Base-by-base conservation (phyloP, 495 filamentous ascomycete genomes). In the Jackrogersella minutella region DNA sequence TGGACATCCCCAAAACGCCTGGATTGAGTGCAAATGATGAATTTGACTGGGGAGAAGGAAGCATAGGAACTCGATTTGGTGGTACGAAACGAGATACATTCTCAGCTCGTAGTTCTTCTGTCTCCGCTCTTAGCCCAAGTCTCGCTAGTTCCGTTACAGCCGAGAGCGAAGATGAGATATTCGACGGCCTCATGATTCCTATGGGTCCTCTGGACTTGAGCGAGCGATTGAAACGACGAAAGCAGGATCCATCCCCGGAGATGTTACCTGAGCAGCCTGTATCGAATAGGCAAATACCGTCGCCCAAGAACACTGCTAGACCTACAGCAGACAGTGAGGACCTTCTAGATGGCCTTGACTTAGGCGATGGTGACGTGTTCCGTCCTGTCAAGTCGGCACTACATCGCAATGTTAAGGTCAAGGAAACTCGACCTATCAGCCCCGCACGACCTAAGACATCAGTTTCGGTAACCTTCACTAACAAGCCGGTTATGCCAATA, bases 351-450 rank as follows among this genome's bases (percentile, higher is more conserved):
- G 96, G 88, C 19, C 84, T 99, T 68, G 96, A 98, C 46, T 85
- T 98, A 75, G 93, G 91, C 21, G 86, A 89, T 70, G 92, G 87
- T 3, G 90, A 93, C 68, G 83, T 91, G 11, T 93, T 98, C 68
- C 86, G 90, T 68, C 85, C 90, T 9, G 84, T 80, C 55, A 97
- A 95, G 73, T 80, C 90, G 13, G 91, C 90, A 8, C 78, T 97
- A n/a, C 96, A 99, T 73, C 93, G 91, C 46, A 97, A 99, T 69
- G 84, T 99, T 62, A 94, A 94, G 75, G 85, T 93, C 70, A 97
- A 93, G 70, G 83, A 85, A 64, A 76, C 82, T 60, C 82, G 85
- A 43, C 84, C 88, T 64, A 79, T 81, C 41, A 93, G 89, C 68
- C 89, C 90, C 51, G 77, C 75, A 14, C 80, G 83, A 41, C 84